Base-by-base conservation (phyloP, 83 land plant genomes). In the Larix sibirica region DNA sequence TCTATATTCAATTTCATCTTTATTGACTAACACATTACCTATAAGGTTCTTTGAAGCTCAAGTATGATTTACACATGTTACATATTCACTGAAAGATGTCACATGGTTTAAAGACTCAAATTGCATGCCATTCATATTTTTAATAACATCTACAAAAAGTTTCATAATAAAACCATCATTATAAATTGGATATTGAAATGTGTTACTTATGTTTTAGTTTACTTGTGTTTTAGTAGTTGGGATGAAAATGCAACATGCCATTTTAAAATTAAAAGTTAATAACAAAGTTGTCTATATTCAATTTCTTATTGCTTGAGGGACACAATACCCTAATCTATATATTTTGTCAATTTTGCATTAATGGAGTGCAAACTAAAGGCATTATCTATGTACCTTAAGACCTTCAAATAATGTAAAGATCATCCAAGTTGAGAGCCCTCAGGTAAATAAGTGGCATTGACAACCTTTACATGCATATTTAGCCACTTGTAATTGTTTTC, bases 401-500 rank as follows among this genome's bases (percentile, higher is more conserved):
- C 80, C 78, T 58, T 87, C 59, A 81, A 23, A 71, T 83, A 78
- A 20, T 93, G 86, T 14, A 78, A 59, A 26, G 80, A 56, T 26
- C 38, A 17, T 81, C 87, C 84, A 47, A 80, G 77, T 80, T 76
- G 85, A 81, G 89, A 87, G 20, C 68, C 86, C 60, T 75, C 88
- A 50, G 81, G 73, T 69, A 86, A 76, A 62, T 63, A 76, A 60
- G 83, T 24, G 54, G 88, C 86, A 56, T 80, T 83, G 18, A 89
- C 86, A n/a, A 74, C 74, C 23, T 88, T 89, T 23, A 85, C 86
- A 83, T 91, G 91, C 65, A 91, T 66, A 83, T 87, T 83, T 50
- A 87, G 88, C 85, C 90, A 89, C 79, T 87, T 91, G 58, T 81
- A 82, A 68, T 90, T 93, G 83, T 73, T 87, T 67, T 93, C 87